A percentile compares a stretch with the other conserved stretches of the same genome.
phyloP scores from a whole-genome alignment of 139 green algal species.

The Chlamydomonas sp. region DNA sequence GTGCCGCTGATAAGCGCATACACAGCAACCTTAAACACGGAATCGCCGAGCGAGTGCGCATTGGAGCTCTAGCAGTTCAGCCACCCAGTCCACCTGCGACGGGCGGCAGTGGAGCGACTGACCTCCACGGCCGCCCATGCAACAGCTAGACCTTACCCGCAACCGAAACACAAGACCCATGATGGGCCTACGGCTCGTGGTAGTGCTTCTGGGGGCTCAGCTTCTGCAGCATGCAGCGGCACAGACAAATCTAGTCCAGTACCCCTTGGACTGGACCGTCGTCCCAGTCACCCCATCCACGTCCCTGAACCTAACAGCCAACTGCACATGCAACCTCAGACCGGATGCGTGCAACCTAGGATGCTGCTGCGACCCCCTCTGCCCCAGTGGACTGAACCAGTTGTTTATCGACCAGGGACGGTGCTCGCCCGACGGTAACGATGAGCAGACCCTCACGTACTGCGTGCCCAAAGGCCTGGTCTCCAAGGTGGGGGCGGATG shows the following conservation, averaged over 20 bases:
- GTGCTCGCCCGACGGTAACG: conserved; percentile 49
- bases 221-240: background rate
- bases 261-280: conserved; percentile 45
- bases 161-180: no score
- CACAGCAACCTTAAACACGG: no score
- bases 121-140: no score
- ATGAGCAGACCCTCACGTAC: conserved; percentile 49
- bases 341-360: conserved; percentile 42
- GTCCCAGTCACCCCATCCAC: conserved; percentile 8
- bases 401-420: conserved; percentile 13
- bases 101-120: no score
- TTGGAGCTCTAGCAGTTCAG: no score
- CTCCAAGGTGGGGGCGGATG: conserved; percentile 24
- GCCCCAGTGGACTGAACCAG: conserved; percentile 19
- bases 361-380: conserved; percentile 64
- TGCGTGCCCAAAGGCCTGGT: conserved; percentile 48
- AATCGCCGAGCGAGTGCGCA: no score
- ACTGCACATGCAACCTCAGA: conserved; percentile 55
- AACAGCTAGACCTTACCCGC: no score
- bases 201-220: no score
- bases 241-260: conserved; percentile 2
- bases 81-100: no score
- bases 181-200: no score
- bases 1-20: no score
- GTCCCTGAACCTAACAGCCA: conserved; percentile 48